Evolutionary conservation across 2,329 filamentous ascomycete genomes (phyloP).

Genomic region (Cladophialophora chaetospira): DNA sequence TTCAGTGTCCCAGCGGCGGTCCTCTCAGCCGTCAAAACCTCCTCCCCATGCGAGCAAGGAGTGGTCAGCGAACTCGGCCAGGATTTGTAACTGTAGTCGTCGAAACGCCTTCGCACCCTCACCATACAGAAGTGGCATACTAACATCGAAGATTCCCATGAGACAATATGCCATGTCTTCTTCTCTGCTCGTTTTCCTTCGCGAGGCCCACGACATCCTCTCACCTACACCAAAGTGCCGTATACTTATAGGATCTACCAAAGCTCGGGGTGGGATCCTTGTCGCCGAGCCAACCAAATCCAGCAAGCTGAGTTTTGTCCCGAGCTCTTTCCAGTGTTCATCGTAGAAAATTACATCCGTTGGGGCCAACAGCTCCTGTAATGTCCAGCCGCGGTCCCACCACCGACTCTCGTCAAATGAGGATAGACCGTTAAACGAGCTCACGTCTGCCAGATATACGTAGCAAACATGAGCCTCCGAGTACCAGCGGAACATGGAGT

Average conservation of each 20-base stretch:
- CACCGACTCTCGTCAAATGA: background rate
- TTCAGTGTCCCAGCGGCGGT: background rate
- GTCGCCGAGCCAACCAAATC: background rate
- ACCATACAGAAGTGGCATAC: constrained; percentile 51
- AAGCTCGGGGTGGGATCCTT: background rate
- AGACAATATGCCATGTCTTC: constrained; percentile 51
- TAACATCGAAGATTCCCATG: constrained; percentile 48
- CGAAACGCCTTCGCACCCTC: constrained; percentile 36
- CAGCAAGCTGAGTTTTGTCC: background rate
- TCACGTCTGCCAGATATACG: constrained; percentile 21
- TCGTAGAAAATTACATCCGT: background rate
- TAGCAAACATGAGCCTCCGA: constrained; percentile 24
- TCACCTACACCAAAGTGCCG: background rate
- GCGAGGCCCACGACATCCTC: constrained; percentile 43
- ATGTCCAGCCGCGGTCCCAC: background rate
- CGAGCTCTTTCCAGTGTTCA: background rate
- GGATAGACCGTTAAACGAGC: background rate
- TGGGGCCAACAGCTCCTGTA: background rate
- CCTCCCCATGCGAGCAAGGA: constrained; percentile 24
- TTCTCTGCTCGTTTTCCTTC: constrained; percentile 36
- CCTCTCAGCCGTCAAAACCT: background rate
- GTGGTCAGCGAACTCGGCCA: constrained; percentile 19
- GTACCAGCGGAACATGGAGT: constrained; percentile 21
- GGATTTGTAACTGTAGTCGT: constrained; percentile 29
- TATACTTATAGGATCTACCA: background rate